phyloP scores from a whole-genome alignment of 495 filamentous ascomycete species.

The Pyronema omphalodes region DNA sequence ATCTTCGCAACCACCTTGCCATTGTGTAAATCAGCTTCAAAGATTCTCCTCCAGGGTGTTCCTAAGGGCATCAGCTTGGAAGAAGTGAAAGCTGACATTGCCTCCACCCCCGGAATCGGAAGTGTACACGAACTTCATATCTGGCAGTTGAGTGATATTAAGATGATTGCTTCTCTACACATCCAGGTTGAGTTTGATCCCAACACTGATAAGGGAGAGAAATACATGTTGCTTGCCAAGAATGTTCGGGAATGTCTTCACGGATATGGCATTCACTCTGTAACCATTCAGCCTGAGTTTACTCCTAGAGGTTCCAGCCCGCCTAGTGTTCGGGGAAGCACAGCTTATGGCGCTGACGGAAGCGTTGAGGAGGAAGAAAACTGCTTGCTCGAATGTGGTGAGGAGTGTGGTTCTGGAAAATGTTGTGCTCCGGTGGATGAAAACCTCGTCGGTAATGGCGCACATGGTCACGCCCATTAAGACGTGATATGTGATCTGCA shows the following conservation, averaged over 20 bases:
- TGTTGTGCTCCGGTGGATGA: constrained; percentile 39
- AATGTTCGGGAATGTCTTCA: constrained; percentile 72
- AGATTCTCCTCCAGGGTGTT: constrained; percentile 84
- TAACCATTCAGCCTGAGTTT: constrained; percentile 94
- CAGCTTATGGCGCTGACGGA: constrained; percentile 20
- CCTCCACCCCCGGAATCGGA: constrained; percentile 60
- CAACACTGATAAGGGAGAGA: constrained; percentile 47
- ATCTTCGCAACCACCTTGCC: constrained; percentile 84
- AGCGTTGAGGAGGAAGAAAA: constrained; percentile 33
- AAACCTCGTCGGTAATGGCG: constrained; percentile 3
- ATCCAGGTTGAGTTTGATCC: constrained; percentile 61
- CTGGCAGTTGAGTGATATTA: constrained; percentile 90
- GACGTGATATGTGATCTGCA: too few relatives aligned
- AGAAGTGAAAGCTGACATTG: constrained; percentile 83
- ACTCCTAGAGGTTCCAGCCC: constrained; percentile 36
- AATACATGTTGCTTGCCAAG: constrained; percentile 76
- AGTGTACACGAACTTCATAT: constrained; percentile 92
- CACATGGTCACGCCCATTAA: constrained; percentile 23
- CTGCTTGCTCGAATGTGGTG: constrained; percentile 74
- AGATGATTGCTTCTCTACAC: constrained; percentile 79
- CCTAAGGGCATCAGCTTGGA: constrained; percentile 71
- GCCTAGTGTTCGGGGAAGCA: constrained; percentile 12
- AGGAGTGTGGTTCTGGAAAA: constrained; percentile 53
- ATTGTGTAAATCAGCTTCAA: constrained; percentile 78
- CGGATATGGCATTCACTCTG: constrained; percentile 91